Evolutionary conservation across 2,329 filamentous ascomycete species (phyloP).

Genomic region (Neurospora sp.): DNA sequence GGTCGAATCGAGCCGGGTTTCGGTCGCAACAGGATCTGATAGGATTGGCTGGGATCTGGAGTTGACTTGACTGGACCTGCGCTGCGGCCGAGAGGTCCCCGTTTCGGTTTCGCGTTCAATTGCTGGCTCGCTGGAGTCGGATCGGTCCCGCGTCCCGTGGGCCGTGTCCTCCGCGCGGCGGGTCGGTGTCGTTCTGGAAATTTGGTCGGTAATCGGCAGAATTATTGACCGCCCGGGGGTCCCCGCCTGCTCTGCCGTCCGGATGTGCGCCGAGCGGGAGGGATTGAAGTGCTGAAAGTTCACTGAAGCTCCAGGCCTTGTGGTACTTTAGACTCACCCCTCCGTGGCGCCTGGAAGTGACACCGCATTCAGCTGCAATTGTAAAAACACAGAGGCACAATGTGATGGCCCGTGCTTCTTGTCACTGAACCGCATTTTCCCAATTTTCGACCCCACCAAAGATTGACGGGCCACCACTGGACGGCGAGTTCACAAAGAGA

Average conservation of each 20-base stretch:
- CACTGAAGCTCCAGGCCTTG: neutral
- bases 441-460: slow-evolving; percentile 22
- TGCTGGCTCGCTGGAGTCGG: neutral
- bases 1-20: neutral
- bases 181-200: neutral
- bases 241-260: neutral
- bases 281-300: neutral
- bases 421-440: slow-evolving; percentile 12
- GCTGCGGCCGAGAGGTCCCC: neutral
- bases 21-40: neutral
- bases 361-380: neutral
- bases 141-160: neutral
- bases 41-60: neutral
- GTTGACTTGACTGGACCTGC: neutral
- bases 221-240: slow-evolving; percentile 11
- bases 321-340: neutral
- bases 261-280: neutral
- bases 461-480: slow-evolving; percentile 14
- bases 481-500: slow-evolving; percentile 1
- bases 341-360: neutral
- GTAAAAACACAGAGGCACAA: neutral
- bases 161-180: neutral
- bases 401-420: neutral
- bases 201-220: slow-evolving; percentile 9
- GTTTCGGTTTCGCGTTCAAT: neutral